phyloP scores from a whole-genome alignment of 1,139 yeast species.

The Saccharomyces hybrid region DNA sequence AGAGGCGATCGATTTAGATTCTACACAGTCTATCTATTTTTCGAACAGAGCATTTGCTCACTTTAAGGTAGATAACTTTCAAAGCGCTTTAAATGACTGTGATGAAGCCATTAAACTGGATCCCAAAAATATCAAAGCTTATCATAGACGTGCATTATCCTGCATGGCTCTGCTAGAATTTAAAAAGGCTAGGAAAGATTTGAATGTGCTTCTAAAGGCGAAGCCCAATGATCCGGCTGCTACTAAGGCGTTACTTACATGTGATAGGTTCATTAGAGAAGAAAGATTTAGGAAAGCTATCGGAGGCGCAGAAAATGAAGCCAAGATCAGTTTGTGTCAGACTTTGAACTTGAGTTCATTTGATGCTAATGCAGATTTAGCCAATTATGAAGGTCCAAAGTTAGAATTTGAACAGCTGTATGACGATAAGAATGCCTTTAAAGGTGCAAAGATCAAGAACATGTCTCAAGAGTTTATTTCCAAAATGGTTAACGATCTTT shows the following conservation, averaged over 20 bases:
- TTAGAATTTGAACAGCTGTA: conserved; percentile 39
- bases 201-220: conserved; percentile 51
- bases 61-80: conserved; percentile 78
- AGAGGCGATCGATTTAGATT: conserved; percentile 65
- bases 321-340: conserved; percentile 36
- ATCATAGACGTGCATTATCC: conserved; percentile 77
- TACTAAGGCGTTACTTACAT: conserved; percentile 52
- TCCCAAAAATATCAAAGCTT: conserved; percentile 63
- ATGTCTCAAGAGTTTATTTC: conserved; percentile 49
- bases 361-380: conserved; percentile 29
- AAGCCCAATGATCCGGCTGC: conserved; percentile 72
- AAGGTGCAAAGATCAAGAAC: conserved; percentile 28
- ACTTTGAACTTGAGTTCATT: conserved; percentile 47
- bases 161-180: conserved; percentile 69
- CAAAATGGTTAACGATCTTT: conserved; percentile 52
- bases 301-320: conserved; percentile 49
- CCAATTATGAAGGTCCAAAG: conserved; percentile 57
- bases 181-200: conserved; percentile 65
- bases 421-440: conserved; percentile 28
- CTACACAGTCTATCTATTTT: conserved; percentile 61
- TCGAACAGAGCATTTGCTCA: conserved; percentile 91
- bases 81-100: conserved; percentile 75
- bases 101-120: conserved; percentile 62
- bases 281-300: conserved; percentile 85
- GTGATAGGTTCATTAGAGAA: conserved; percentile 60